These are phyloP conservation scores for Mollisia scopiformis DNA, from an alignment of 2,329 filamentous ascomycete genomes.

Conservation along the genomic window DNA sequence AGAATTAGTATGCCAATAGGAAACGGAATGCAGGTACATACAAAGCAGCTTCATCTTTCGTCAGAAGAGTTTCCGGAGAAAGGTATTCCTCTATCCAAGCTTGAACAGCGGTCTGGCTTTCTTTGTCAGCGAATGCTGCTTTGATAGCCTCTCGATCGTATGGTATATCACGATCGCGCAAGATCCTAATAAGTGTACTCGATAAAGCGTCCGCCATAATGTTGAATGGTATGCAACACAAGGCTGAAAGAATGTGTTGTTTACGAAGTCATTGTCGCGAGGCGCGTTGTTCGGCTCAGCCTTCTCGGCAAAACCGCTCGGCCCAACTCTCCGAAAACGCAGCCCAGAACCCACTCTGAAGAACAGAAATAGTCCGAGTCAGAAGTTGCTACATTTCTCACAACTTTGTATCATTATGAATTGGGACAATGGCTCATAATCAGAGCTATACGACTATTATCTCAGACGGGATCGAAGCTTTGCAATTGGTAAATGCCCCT, in stretches of 20 bases:
- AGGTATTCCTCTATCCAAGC: conserved; percentile 56
- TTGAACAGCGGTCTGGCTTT: conserved; percentile 29
- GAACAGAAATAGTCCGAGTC: conserved; percentile 7
- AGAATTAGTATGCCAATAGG: conserved; percentile 7
- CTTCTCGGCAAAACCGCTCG: conserved; percentile 11
- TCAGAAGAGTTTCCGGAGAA: conserved; percentile 53
- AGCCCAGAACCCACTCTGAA: conserved; percentile 8
- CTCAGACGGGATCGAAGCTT: conserved; percentile 30
- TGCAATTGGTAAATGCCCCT: conserved; percentile 29
- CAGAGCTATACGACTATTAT: conserved; percentile 3
- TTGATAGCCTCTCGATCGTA: conserved; percentile 34
- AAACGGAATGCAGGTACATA: conserved; percentile 34
- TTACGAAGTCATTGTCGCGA: conserved; percentile 5
- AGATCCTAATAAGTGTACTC: conserved; percentile 27
- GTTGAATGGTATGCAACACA: conserved; percentile 21
- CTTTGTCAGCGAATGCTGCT: conserved; percentile 29
- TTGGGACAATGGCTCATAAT: conserved; percentile 20
- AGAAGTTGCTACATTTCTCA: conserved; percentile 1
- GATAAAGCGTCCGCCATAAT: conserved; percentile 23
- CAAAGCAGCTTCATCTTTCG: conserved; percentile 56
- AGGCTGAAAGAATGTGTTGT: conserved; percentile 26
- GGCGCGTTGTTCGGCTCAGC: conserved; percentile 7
- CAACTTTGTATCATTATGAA: not conserved
- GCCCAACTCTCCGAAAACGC: not conserved
- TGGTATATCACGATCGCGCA: conserved; percentile 35